These are phyloP conservation scores for Daldinia bambusicola DNA, from an alignment of 495 filamentous ascomycete species.

Conservation along the genomic window DNA sequence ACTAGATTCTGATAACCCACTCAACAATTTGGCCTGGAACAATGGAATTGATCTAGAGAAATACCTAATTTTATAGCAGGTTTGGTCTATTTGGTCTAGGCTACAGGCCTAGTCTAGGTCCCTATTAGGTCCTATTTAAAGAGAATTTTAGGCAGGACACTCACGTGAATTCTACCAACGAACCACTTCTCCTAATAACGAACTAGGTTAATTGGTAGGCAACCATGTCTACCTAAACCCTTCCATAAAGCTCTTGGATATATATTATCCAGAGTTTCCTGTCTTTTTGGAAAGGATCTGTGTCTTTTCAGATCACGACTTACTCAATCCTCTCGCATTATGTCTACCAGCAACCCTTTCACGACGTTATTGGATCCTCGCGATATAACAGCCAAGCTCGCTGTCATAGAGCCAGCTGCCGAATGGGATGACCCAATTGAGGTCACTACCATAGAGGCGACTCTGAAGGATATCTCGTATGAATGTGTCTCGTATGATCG, in stretches of 20 bases:
- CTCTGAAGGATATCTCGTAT: slow-evolving; percentile 37
- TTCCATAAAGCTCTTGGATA: neutral
- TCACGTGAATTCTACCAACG: neutral
- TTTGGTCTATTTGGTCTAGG: neutral
- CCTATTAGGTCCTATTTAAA: neutral
- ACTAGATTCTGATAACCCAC: no score
- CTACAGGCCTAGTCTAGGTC: neutral
- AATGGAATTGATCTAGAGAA: no score
- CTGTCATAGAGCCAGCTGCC: slow-evolving; percentile 35
- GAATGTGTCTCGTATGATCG: slow-evolving; percentile 47
- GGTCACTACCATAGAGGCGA: slow-evolving; percentile 31
- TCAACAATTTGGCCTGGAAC: no score
- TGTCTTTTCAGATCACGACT: neutral
- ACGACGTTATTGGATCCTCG: slow-evolving; percentile 15
- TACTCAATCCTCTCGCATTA: neutral
- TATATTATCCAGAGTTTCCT: slow-evolving; percentile 15
- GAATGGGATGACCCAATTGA: slow-evolving; percentile 35
- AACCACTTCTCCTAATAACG: neutral
- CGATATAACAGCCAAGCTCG: slow-evolving; percentile 19
- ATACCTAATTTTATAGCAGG: no score
- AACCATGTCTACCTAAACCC: slow-evolving; percentile 10
- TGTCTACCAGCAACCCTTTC: slow-evolving; percentile 29
- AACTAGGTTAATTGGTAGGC: slow-evolving; percentile 9
- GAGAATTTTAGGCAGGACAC: neutral
- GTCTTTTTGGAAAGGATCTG: neutral